Conservation (phyloP, 2,329 filamentous ascomycete genomes). For the Phyllosticta paracitricarpa region DNA sequence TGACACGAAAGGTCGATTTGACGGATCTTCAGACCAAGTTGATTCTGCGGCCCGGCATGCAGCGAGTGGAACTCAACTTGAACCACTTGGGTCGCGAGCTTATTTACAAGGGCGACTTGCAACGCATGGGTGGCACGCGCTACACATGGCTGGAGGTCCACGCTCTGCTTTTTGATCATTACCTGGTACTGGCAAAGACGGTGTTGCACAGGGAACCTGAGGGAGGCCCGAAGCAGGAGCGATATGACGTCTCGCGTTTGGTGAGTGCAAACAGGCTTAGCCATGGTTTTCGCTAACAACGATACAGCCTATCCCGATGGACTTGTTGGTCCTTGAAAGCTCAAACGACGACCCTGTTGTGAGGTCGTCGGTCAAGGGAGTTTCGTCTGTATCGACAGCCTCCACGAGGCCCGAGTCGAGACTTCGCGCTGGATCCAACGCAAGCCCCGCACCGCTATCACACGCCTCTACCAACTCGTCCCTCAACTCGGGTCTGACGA, state of each 20-base stretch:
- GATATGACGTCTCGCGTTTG: constrained; percentile 88
- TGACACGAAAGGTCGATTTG: constrained; percentile 81
- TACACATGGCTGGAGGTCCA: constrained; percentile 93
- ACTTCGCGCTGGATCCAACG: constrained; percentile 36
- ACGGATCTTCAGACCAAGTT: constrained; percentile 76
- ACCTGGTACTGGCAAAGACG: constrained; percentile 81
- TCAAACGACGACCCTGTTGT: constrained; percentile 84
- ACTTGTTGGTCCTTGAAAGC: constrained; percentile 83
- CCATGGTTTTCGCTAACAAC: neutral
- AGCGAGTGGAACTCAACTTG: constrained; percentile 73
- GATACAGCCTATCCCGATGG: constrained; percentile 79
- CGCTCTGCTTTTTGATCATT: constrained; percentile 91
- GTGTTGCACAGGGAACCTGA: constrained; percentile 58
- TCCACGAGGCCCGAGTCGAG: constrained; percentile 36
- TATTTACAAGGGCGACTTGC: constrained; percentile 79
- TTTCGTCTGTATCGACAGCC: constrained; percentile 49
- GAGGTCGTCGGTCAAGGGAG: constrained; percentile 62
- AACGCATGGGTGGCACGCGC: constrained; percentile 76
- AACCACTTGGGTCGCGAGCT: constrained; percentile 90
- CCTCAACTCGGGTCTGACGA: constrained; percentile 31
- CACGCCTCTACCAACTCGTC: constrained; percentile 62
- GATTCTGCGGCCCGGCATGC: constrained; percentile 77
- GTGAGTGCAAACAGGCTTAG: constrained; percentile 35
- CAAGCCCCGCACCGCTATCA: constrained; percentile 42
- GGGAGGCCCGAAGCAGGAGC: constrained; percentile 63